Conservation (phyloP, 1,284 basidiomycete species). For the Baeospora myosura region DNA sequence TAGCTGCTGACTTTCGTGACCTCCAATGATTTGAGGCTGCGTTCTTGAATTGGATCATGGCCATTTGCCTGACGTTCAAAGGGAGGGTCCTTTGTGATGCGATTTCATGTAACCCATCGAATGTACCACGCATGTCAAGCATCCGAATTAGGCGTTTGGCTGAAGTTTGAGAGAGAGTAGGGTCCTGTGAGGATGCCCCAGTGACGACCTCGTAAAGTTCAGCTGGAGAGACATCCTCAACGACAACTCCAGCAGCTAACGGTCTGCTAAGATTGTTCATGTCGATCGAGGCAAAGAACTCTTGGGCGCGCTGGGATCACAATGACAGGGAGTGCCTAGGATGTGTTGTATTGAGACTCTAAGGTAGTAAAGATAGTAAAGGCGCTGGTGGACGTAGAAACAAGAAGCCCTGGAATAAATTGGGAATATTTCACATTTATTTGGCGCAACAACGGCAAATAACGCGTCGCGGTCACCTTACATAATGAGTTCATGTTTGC, state of each 20-base stretch:
- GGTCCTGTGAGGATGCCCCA: slow-evolving; percentile 66
- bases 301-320: too few species aligned
- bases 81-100: slow-evolving; percentile 51
- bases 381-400: too few species aligned
- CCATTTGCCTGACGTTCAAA: slow-evolving; percentile 61
- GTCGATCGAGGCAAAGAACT: neutral
- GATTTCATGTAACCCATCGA: slow-evolving; percentile 65
- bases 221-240: slow-evolving; percentile 41
- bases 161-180: slow-evolving; percentile 48
- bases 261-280: neutral
- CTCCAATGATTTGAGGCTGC: slow-evolving; percentile 59
- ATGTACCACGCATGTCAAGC: slow-evolving; percentile 59
- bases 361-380: too few species aligned
- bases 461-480: too few species aligned
- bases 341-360: too few species aligned
- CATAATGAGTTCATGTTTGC: too few species aligned
- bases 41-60: slow-evolving; percentile 81
- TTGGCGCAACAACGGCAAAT: too few species aligned
- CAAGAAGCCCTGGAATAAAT: too few species aligned
- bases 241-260: slow-evolving; percentile 12
- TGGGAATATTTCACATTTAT: too few species aligned
- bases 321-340: too few species aligned
- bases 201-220: slow-evolving; percentile 61
- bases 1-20: slow-evolving; percentile 51
- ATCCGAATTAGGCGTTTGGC: slow-evolving; percentile 58